Evolutionary conservation across 495 filamentous ascomycete genomes (phyloP).

Genomic region (Lasiosphaeria miniovina): DNA sequence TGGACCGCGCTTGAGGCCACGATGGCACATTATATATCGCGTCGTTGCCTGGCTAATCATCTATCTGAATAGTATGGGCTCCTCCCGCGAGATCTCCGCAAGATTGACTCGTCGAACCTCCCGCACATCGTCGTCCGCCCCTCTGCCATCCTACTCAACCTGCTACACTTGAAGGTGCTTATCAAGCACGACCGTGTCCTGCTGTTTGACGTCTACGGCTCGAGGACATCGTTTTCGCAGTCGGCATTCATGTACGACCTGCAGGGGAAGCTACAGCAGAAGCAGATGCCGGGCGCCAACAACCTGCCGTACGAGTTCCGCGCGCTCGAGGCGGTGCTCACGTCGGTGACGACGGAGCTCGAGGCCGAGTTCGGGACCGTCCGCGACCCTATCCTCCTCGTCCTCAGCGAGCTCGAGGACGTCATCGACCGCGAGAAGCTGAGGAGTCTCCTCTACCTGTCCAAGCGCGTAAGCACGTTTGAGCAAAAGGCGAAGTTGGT

Average conservation of each 20-base stretch:
- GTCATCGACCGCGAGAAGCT: constrained; percentile 96
- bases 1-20: neutral
- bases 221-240: constrained; percentile 90
- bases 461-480: constrained; percentile 93
- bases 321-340: constrained; percentile 76
- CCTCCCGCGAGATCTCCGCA: constrained; percentile 90
- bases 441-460: constrained; percentile 83
- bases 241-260: constrained; percentile 95
- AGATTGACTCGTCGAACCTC: constrained; percentile 97
- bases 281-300: constrained; percentile 47
- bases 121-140: constrained; percentile 94
- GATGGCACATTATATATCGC: neutral
- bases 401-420: constrained; percentile 88
- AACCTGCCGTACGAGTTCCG: constrained; percentile 68
- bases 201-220: constrained; percentile 92
- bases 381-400: constrained; percentile 82
- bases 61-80: constrained; percentile 71
- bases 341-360: constrained; percentile 78
- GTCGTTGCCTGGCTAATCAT: neutral
- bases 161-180: constrained; percentile 87
- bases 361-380: constrained; percentile 93
- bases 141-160: constrained; percentile 89
- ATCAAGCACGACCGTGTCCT: constrained; percentile 94
- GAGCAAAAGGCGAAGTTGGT: constrained; percentile 95
- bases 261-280: constrained; percentile 59